phyloP scores from a whole-genome alignment of 2,329 filamentous ascomycete species.

The Penicillium glabrum region DNA sequence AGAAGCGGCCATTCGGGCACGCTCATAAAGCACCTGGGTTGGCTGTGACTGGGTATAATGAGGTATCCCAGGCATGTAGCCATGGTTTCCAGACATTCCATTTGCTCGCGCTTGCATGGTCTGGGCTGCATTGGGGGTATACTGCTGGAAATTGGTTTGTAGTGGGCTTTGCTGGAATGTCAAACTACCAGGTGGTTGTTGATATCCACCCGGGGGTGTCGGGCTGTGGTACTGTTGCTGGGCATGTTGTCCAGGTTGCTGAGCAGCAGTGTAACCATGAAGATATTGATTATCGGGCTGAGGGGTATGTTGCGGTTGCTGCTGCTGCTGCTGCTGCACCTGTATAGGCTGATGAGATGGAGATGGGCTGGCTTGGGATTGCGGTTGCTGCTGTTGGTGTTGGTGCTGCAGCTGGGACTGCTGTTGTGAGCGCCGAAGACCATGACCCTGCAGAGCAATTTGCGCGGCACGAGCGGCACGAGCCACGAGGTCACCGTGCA shows the following conservation, averaged over 20 bases:
- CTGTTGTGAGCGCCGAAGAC: constrained; percentile 36
- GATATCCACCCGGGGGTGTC: constrained; percentile 35
- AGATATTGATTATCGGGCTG: constrained; percentile 34
- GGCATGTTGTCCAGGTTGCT: constrained; percentile 25
- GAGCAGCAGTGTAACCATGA: constrained; percentile 36
- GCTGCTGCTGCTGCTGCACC: constrained; percentile 18
- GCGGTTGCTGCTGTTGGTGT: constrained; percentile 32
- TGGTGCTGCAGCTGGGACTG: constrained; percentile 33
- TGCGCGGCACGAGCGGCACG: constrained; percentile 50
- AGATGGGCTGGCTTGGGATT: constrained; percentile 23
- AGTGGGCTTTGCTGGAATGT: constrained; percentile 43
- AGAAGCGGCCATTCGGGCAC: constrained; percentile 56
- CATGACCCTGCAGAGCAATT: constrained; percentile 48
- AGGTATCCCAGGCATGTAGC: constrained; percentile 48
- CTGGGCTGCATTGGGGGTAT: constrained; percentile 35
- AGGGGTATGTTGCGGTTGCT: constrained; percentile 14
- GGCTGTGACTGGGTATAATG: constrained; percentile 50
- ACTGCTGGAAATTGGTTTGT: constrained; percentile 44
- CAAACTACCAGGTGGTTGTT: constrained; percentile 31
- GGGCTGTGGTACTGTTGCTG: constrained; percentile 37
- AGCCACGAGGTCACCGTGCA: constrained; percentile 47
- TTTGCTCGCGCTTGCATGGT: constrained; percentile 32
- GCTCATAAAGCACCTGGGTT: constrained; percentile 59
- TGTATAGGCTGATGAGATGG: constrained; percentile 25
- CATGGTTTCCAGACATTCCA: constrained; percentile 39